A percentile compares a stretch with the other conserved stretches of the same genome.
Evolutionary conservation across 2,329 filamentous ascomycete species (phyloP).

Genomic region (Paracorniculantispora psalliotae): DNA sequence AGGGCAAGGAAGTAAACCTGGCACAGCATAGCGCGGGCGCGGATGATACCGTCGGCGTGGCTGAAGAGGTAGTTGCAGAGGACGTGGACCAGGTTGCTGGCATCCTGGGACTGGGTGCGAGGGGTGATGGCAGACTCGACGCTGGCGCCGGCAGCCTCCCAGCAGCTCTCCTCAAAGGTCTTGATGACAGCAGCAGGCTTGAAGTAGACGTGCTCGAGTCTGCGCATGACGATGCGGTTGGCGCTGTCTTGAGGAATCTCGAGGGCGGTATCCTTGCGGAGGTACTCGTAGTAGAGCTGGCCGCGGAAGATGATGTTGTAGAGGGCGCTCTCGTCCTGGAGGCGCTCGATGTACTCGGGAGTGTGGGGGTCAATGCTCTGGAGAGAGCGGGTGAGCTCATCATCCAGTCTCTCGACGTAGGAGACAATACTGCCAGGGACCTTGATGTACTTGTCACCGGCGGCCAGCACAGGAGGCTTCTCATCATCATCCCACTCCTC

Average conservation of each 20-base stretch:
- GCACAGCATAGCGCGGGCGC: constrained; percentile 94
- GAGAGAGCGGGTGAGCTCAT: constrained; percentile 94
- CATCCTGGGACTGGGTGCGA: constrained; percentile 62
- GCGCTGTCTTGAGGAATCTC: constrained; percentile 78
- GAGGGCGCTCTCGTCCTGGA: constrained; percentile 83
- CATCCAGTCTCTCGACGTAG: constrained; percentile 89
- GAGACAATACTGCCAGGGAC: constrained; percentile 92
- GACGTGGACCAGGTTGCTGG: constrained; percentile 70
- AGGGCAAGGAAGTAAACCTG: constrained; percentile 98
- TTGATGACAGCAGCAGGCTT: constrained; percentile 92
- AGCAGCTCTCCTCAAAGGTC: constrained; percentile 90
- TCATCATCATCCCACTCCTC: constrained; percentile 99
- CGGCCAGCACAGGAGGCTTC: constrained; percentile 70
- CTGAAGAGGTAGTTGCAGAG: constrained; percentile 94
- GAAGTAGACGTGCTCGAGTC: constrained; percentile 97
- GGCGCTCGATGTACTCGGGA: constrained; percentile 93
- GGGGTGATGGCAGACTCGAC: constrained; percentile 79
- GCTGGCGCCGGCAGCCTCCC: constrained; percentile 68
- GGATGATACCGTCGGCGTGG: constrained; percentile 91
- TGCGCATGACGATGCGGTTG: constrained; percentile 89
- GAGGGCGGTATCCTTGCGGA: constrained; percentile 65
- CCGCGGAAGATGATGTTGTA: constrained; percentile 91
- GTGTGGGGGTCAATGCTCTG: constrained; percentile 98
- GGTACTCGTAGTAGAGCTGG: constrained; percentile 79
- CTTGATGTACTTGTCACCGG: constrained; percentile 77